phyloP scores from a whole-genome alignment of 1,284 basidiomycete species.

The Cutaneotrichosporon arboriforme region DNA sequence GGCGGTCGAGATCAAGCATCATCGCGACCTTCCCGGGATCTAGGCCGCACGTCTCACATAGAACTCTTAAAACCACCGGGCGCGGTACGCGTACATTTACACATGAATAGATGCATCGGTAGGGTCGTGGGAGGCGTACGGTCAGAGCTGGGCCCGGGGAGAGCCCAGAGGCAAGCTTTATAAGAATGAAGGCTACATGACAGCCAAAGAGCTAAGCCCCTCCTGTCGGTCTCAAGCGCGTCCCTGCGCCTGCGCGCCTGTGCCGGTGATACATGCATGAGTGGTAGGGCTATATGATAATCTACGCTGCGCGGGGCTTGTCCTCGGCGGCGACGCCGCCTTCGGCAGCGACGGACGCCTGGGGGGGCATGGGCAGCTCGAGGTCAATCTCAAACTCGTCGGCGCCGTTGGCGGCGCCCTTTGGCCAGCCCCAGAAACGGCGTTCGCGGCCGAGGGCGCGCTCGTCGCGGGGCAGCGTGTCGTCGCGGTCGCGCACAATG shows the following conservation, averaged over 20 bases:
- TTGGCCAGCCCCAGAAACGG: constrained; percentile 46
- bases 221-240: no score
- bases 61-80: not conserved
- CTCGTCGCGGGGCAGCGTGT: constrained; percentile 77
- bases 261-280: constrained; percentile 4
- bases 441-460: constrained; percentile 54
- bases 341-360: not conserved
- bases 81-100: not conserved
- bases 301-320: not conserved
- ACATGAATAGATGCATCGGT: constrained; percentile 15
- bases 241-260: no score
- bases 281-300: not conserved
- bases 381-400: not conserved
- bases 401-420: constrained; percentile 11
- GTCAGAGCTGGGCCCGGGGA: no score
- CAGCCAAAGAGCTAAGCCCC: no score
- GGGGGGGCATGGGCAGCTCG: no score
- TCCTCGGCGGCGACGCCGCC: not conserved
- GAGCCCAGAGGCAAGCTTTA: no score
- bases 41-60: not conserved
- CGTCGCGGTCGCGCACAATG: constrained; percentile 68
- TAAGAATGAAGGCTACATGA: no score
- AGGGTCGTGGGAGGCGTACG: no score
- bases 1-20: constrained; percentile 68
- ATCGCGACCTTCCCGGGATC: constrained; percentile 51